Base-by-base conservation (phyloP, 176 grass and related monocot species). In the Echinochloa phyllopogon region DNA sequence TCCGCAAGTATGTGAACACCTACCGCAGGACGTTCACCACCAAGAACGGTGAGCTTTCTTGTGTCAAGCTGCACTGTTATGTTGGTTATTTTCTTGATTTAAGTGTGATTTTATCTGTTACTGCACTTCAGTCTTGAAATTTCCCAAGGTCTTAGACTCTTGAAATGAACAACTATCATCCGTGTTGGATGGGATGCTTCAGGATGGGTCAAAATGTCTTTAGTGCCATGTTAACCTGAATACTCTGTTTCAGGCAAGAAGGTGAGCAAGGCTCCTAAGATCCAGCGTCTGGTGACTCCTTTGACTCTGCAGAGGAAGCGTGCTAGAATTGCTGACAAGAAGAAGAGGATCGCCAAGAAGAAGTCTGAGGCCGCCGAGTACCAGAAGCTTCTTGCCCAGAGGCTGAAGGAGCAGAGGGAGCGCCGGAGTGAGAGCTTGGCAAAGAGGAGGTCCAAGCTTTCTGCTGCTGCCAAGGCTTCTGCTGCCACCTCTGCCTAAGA, bases 261-360 rank as follows among this genome's bases (percentile, higher is more conserved):
- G 53, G 86, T 84, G 24, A 98, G 96, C 91, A 98, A 98, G 96
- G 96, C 96, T 17, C 96, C 96, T 7, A 98, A 98, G 89, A 98
- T 98, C 72, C 96, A 98, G 83, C 86, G 96, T 61, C 89, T 98
- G 11, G 96, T 98, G 60, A 98, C 96, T 6, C 96, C 96, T 4
- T 37, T 95, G 79, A 95, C 93, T 1, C 58, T 98, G n/a, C 96
- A 98, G 69, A 93, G 96, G 80, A 98, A 98, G 93, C 90, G 96
- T 0, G 60, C 87, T 0, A 98, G 93, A 91, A 92, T 95, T 3
- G 79, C 96, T 1, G 96, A 92, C 38, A 98, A 98, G 96, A 98
- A 98, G 87, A 98, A 90, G 91, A 95, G 93, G 75, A 95, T 98
- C 0, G 38, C 87, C 3, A 98, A 98, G 93, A 94, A 94, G 59